These are phyloP conservation scores for Crucibulum laeve DNA, from an alignment of 768 basidiomycete genomes.

Conservation along the genomic window DNA sequence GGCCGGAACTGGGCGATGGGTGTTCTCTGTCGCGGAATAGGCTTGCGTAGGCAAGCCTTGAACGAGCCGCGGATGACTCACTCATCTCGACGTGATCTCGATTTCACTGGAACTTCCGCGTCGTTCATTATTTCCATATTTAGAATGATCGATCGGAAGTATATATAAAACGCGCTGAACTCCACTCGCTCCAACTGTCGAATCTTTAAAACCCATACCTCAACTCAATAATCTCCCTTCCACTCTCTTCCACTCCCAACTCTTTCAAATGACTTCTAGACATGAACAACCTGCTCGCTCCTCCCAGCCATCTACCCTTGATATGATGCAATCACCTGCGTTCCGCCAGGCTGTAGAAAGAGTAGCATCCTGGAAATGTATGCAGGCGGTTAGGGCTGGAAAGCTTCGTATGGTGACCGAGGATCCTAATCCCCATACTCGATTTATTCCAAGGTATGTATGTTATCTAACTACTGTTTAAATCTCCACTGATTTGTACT, in stretches of 20 bases:
- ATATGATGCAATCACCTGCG: neutral
- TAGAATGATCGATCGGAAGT: too few species aligned
- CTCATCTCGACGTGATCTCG: too few species aligned
- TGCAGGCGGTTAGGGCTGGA: conserved; percentile 20
- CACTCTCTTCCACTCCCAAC: neutral
- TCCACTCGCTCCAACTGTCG: too few species aligned
- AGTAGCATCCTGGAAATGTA: conserved; percentile 8
- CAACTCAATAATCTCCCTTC: too few species aligned
- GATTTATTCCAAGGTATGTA: conserved; percentile 19
- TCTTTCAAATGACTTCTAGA: neutral
- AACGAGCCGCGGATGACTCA: too few species aligned
- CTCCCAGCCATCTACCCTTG: neutral
- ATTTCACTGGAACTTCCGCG: too few species aligned
- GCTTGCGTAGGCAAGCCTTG: too few species aligned
- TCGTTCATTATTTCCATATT: too few species aligned
- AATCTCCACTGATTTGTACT: neutral
- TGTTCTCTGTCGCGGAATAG: too few species aligned
- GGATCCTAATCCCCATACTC: conserved; percentile 4
- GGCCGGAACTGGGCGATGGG: too few species aligned
- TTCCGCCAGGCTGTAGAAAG: neutral
- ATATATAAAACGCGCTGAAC: too few species aligned
- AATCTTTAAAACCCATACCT: too few species aligned
- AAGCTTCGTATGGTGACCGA: conserved; percentile 13
- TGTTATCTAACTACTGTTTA: neutral
- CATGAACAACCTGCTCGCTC: neutral